phyloP scores from a whole-genome alignment of 139 green algal genomes.

The Chlorella sp. region DNA sequence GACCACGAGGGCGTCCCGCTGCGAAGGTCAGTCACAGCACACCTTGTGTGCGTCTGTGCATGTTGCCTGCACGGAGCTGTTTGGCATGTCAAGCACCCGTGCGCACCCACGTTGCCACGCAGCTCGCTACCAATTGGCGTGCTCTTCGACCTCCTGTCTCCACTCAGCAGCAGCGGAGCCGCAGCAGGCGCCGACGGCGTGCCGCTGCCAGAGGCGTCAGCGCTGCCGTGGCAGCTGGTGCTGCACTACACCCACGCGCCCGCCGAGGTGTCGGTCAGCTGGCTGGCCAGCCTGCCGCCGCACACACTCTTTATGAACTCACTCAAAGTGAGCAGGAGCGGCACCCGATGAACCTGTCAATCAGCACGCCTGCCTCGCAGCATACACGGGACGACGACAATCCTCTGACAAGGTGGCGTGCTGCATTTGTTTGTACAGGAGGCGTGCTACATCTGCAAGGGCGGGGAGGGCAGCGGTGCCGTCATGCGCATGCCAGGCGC shows the following conservation, averaged over 20 bases:
- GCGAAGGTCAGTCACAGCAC: conserved; percentile 55
- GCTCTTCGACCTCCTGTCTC: no score
- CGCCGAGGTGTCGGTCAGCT: conserved; percentile 20
- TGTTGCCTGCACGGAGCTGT: no score
- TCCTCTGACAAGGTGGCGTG: no score
- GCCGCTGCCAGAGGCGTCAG: conserved; percentile 27
- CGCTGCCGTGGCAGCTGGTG: conserved; percentile 37
- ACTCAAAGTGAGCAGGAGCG: conserved; percentile 54
- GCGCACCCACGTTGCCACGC: no score
- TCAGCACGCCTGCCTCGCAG: no score
- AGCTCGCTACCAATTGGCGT: no score
- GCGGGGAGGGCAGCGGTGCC: conserved; percentile 24
- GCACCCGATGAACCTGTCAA: no score
- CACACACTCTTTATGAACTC: conserved; percentile 40
- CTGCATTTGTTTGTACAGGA: conserved; percentile 41
- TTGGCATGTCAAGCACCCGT: no score
- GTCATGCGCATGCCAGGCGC: conserved; percentile 51
- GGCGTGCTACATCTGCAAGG: conserved; percentile 38
- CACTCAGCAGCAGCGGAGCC: no score
- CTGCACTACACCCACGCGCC: conserved; percentile 33
- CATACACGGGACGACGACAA: no score
- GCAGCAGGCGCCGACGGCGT: no score
- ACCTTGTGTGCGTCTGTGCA: no score
- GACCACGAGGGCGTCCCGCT: conserved; percentile 36
- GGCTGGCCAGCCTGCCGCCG: conserved; percentile 21